Evolutionary conservation across 176 grass and related monocot species (phyloP).

Genomic region (Phoenix roebelenii): DNA sequence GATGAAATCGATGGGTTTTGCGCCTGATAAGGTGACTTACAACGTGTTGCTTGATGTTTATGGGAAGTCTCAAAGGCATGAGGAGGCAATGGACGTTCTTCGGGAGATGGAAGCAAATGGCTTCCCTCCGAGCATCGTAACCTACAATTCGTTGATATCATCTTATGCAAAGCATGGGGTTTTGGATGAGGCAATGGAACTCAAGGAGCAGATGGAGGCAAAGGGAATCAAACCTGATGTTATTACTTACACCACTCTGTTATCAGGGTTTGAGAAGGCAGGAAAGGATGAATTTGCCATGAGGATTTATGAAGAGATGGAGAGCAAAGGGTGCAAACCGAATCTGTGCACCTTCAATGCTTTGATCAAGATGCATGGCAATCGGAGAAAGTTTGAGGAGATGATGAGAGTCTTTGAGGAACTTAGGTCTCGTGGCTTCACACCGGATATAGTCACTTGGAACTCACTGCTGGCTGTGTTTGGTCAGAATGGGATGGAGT

Average conservation of each 20-base stretch:
- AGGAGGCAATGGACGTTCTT: constrained; percentile 43
- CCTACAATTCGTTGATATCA: constrained; percentile 74
- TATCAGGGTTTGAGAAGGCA: constrained; percentile 65
- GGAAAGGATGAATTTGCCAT: constrained; percentile 64
- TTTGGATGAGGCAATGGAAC: constrained; percentile 48
- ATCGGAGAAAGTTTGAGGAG: constrained; percentile 60
- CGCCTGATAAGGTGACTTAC: constrained; percentile 70
- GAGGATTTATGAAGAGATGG: constrained; percentile 57
- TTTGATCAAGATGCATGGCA: constrained; percentile 79
- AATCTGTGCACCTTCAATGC: constrained; percentile 90
- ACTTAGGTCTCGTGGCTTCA: constrained; percentile 42
- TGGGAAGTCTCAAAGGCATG: constrained; percentile 60
- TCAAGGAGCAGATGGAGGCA: constrained; percentile 64
- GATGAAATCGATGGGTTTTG: constrained; percentile 58
- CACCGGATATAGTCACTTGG: constrained; percentile 73
- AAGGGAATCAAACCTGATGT: constrained; percentile 70
- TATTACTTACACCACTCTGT: constrained; percentile 84
- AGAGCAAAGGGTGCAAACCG: constrained; percentile 44
- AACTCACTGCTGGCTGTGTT: constrained; percentile 75
- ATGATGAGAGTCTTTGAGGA: constrained; percentile 83
- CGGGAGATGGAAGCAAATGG: constrained; percentile 58
- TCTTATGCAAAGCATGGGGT: constrained; percentile 70
- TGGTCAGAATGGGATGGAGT: constrained; percentile 76
- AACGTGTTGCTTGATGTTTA: constrained; percentile 81
- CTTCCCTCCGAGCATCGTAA: constrained; percentile 54